Evolutionary conservation across 495 filamentous ascomycete species (phyloP).

Genomic region (Evansstolkia leycettana): DNA sequence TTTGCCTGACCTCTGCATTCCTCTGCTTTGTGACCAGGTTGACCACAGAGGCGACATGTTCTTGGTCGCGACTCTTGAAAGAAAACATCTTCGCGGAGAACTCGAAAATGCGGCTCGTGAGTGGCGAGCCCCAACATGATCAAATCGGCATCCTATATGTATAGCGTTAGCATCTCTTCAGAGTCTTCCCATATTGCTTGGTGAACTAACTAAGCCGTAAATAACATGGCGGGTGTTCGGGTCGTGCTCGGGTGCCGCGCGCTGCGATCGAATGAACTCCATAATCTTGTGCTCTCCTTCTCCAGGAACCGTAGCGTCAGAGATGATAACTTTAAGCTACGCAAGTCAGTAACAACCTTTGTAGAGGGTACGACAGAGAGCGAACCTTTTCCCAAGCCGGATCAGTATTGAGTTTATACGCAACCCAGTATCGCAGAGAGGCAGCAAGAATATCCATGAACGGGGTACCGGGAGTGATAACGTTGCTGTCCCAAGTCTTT

Average conservation of each 20-base stretch:
- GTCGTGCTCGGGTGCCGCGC: constrained; percentile 78
- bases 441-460: constrained; percentile 96
- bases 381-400: constrained; percentile 79
- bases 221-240: constrained; percentile 96
- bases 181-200: too few relatives aligned
- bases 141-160: constrained; percentile 68
- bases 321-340: constrained; percentile 89
- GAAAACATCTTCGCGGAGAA: constrained; percentile 96
- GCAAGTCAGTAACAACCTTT: constrained; percentile 11
- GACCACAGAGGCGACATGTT: constrained; percentile 76
- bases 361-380: not conserved
- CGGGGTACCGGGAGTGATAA: constrained; percentile 94
- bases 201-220: constrained; percentile 54
- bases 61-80: constrained; percentile 72
- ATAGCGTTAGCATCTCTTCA: too few relatives aligned
- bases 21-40: constrained; percentile 75
- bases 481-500: constrained; percentile 94
- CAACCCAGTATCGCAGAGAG: constrained; percentile 89
- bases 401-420: constrained; percentile 95
- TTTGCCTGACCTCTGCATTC: constrained; percentile 76
- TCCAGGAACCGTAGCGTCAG: constrained; percentile 92
- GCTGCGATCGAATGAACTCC: constrained; percentile 92
- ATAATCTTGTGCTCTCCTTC: constrained; percentile 99
- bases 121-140: constrained; percentile 98
- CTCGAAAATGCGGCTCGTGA: constrained; percentile 94